A percentile compares a stretch with the other conserved stretches of the same genome.
phyloP scores from a whole-genome alignment of 345 rosid genomes.

The Pistacia vera region DNA sequence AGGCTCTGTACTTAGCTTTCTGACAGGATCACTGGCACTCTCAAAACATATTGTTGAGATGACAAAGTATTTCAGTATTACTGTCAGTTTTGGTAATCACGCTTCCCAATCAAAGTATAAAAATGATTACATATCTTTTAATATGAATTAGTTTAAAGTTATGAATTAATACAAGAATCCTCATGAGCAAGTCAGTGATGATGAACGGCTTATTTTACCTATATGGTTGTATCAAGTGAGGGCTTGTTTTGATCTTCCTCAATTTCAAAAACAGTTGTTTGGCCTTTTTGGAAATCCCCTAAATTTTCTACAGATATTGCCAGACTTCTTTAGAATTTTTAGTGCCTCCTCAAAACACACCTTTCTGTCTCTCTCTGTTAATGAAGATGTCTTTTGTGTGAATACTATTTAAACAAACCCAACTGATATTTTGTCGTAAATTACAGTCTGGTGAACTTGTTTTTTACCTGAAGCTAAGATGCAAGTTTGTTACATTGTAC shows the following conservation, averaged over 20 bases:
- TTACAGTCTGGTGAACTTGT: background rate
- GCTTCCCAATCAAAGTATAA: constrained; percentile 6
- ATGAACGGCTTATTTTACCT: background rate
- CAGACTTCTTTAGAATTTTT: background rate
- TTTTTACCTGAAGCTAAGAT: background rate
- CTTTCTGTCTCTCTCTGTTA: too few relatives aligned
- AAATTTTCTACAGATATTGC: background rate
- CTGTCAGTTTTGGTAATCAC: constrained; percentile 91
- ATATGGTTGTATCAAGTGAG: too few relatives aligned
- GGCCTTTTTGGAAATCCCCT: too few relatives aligned
- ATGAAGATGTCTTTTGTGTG: too few relatives aligned
- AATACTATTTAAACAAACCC: too few relatives aligned
- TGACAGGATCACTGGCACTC: constrained; percentile 82
- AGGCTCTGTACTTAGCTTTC: constrained; percentile 90
- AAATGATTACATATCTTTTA: background rate
- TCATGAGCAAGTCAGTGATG: background rate
- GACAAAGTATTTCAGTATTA: constrained; percentile 87
- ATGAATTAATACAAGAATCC: background rate
- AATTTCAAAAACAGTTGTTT: background rate
- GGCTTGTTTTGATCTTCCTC: background rate
- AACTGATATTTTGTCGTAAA: too few relatives aligned
- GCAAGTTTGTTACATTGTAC: too few relatives aligned
- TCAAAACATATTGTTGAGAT: constrained; percentile 88
- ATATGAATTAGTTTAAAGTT: background rate
- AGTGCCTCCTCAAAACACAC: too few relatives aligned